A percentile compares a stretch with the other conserved stretches of the same genome.
Conservation (phyloP, 352 stramenopile genomes). For the Thalassiosira mediterranea region DNA sequence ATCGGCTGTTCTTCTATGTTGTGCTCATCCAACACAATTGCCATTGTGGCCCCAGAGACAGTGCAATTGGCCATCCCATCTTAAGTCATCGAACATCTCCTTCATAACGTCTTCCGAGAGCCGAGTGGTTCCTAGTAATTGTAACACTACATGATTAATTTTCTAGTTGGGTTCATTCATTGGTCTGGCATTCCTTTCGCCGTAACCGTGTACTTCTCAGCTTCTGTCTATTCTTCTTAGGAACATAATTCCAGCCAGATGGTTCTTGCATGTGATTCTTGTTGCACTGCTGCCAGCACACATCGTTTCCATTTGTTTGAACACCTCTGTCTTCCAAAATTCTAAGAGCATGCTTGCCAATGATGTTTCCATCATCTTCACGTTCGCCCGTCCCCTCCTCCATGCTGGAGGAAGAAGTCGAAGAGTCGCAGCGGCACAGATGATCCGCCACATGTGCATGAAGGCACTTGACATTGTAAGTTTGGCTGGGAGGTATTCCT, state of each 20-base stretch:
- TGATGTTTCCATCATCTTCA: conserved; percentile 24
- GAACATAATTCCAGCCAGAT: conserved; percentile 28
- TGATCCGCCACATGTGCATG: conserved; percentile 47
- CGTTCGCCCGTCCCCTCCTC: not conserved
- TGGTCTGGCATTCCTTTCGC: too few relatives aligned
- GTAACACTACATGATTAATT: too few relatives aligned
- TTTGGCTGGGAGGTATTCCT: conserved; percentile 23
- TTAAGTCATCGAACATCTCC: too few relatives aligned
- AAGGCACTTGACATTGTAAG: conserved; percentile 39
- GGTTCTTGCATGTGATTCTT: not conserved
- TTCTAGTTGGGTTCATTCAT: too few relatives aligned
- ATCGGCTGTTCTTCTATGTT: too few relatives aligned
- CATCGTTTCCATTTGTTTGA: conserved; percentile 28
- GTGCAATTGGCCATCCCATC: too few relatives aligned
- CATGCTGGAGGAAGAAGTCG: not conserved
- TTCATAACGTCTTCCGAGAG: too few relatives aligned
- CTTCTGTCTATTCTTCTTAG: conserved; percentile 34
- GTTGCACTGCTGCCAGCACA: conserved; percentile 44
- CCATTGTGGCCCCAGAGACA: too few relatives aligned
- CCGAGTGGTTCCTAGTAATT: too few relatives aligned
- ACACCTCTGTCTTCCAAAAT: conserved; percentile 31
- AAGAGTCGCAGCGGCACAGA: conserved; percentile 29
- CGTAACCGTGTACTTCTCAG: conserved; percentile 32
- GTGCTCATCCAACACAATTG: too few relatives aligned
- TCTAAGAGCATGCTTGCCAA: conserved; percentile 25